Conservation (phyloP, 1,284 basidiomycete genomes). For the Chalciporus sp. region DNA sequence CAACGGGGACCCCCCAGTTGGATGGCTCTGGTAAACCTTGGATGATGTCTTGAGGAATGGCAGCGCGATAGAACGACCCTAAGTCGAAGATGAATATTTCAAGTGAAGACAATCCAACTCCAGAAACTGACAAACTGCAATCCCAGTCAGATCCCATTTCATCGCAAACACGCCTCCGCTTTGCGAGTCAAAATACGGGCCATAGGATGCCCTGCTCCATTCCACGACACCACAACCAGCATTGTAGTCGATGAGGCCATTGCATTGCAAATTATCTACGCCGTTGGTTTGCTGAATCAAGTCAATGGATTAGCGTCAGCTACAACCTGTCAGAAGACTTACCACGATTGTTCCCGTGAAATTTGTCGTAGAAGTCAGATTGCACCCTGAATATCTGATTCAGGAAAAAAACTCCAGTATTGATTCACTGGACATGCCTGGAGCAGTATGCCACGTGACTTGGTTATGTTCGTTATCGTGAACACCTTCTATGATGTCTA, state of each 20-base stretch:
- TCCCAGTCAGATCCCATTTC: conserved; percentile 59
- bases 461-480: conserved; percentile 64
- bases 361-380: conserved; percentile 44
- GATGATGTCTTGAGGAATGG: conserved; percentile 56
- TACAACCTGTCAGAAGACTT: conserved; percentile 15
- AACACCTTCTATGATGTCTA: conserved; percentile 70
- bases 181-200: conserved; percentile 55
- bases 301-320: conserved; percentile 9
- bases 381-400: conserved; percentile 45
- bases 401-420: neutral
- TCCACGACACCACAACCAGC: conserved; percentile 62
- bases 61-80: conserved; percentile 65
- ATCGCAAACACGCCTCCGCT: conserved; percentile 68
- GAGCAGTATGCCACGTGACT: conserved; percentile 60
- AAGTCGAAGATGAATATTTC: conserved; percentile 10
- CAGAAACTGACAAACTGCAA: conserved; percentile 54
- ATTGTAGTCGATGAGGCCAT: conserved; percentile 44
- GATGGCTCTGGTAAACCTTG: conserved; percentile 46
- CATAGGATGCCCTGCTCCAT: conserved; percentile 59
- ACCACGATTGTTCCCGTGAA: conserved; percentile 53
- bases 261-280: conserved; percentile 44
- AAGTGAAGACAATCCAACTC: neutral
- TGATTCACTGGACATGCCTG: conserved; percentile 38
- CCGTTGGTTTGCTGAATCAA: conserved; percentile 36
- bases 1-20: conserved; percentile 56